Evolutionary conservation across 345 rosid genomes (phyloP).

Genomic region (Aquilaria sinensis): DNA sequence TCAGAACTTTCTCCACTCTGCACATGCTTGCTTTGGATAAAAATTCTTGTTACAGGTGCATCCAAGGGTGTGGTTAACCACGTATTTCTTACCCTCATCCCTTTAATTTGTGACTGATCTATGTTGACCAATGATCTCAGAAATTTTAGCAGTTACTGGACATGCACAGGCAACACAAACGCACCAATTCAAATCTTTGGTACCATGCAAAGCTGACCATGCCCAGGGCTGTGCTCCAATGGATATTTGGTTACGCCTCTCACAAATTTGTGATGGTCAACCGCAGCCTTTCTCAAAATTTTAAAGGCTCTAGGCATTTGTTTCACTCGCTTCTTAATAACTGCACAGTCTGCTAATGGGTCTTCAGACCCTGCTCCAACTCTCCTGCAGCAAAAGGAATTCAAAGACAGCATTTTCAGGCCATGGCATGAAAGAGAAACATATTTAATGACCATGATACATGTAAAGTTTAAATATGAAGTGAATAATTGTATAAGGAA

Average conservation of each 20-base stretch:
- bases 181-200: constrained; percentile 23
- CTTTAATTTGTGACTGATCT: no score
- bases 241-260: constrained; percentile 57
- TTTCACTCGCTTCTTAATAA: constrained; percentile 37
- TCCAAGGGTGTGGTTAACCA: no score
- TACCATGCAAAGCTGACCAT: constrained; percentile 56
- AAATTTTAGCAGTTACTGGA: no score
- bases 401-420: background rate
- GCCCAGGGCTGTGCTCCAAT: constrained; percentile 60
- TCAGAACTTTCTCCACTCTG: no score
- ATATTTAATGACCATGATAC: background rate
- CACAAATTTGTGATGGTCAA: constrained; percentile 49
- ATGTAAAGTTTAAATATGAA: no score
- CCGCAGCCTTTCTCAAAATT: constrained; percentile 38
- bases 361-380: constrained; percentile 65
- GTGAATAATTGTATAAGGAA: no score
- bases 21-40: no score
- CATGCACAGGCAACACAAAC: no score
- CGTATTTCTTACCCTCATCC: no score
- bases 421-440: background rate
- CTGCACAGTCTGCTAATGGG: constrained; percentile 48
- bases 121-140: no score
- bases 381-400: constrained; percentile 35
- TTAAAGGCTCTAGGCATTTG: constrained; percentile 26
- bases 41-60: no score